A percentile compares a stretch with the other conserved stretches of the same genome.
Evolutionary conservation across 108 stramenopile species (phyloP).

Genomic region (Cylindrotheca fusiformis): DNA sequence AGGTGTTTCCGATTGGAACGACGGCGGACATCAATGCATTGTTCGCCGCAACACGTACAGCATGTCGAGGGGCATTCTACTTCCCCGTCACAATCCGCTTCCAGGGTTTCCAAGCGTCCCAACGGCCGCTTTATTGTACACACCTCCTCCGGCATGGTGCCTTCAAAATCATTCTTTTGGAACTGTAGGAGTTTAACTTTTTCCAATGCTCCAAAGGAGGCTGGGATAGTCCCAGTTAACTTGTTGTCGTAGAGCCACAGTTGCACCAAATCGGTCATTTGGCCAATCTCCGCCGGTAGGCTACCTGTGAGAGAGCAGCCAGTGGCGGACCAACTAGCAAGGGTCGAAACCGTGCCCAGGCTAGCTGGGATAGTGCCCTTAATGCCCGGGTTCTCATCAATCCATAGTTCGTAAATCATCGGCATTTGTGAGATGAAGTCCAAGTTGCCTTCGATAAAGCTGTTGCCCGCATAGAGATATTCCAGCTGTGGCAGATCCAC

Average conservation of each 20-base stretch:
- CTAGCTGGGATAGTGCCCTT: slow-evolving; percentile 36
- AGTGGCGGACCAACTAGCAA: slow-evolving; percentile 29
- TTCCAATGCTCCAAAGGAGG: slow-evolving; percentile 37
- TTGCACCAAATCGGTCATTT: slow-evolving; percentile 39
- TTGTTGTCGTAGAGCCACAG: slow-evolving; percentile 48
- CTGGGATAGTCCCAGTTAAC: slow-evolving; percentile 55
- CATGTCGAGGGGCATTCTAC: slow-evolving; percentile 17
- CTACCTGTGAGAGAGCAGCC: slow-evolving; percentile 23
- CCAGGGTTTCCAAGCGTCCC: slow-evolving; percentile 26
- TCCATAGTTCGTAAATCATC: slow-evolving; percentile 42
- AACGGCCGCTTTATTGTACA: slow-evolving; percentile 14
- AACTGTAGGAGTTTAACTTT: slow-evolving; percentile 37
- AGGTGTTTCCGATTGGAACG: too few species aligned
- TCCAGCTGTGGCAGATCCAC: slow-evolving; percentile 30
- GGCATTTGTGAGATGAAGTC: slow-evolving; percentile 25
- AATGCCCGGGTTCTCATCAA: slow-evolving; percentile 37
- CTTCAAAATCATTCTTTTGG: slow-evolving; percentile 36
- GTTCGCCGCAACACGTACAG: slow-evolving; percentile 29
- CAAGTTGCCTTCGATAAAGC: slow-evolving; percentile 32
- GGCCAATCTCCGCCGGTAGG: slow-evolving; percentile 38
- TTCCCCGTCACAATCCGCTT: slow-evolving; percentile 22
- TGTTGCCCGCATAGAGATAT: slow-evolving; percentile 36
- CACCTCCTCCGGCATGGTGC: slow-evolving; percentile 28
- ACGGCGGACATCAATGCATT: slow-evolving; percentile 10
- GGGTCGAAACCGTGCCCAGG: slow-evolving; percentile 5